A percentile compares a stretch with the other conserved stretches of the same genome.
Conservation (phyloP, 208 protist species). For the Trypanosoma avium region DNA sequence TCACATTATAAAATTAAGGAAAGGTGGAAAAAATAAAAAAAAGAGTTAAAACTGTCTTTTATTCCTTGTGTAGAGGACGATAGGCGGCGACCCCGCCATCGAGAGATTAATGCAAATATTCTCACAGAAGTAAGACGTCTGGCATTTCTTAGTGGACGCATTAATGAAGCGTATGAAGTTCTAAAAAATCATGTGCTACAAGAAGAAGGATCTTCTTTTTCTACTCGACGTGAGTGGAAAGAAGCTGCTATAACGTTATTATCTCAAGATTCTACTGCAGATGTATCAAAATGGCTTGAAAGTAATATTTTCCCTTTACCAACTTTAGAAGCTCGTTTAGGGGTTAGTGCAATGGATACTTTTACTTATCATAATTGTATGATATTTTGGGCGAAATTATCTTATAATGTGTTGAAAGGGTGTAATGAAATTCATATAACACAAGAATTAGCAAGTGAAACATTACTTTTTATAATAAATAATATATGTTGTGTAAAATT, state of each 20-base stretch:
- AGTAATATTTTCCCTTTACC: slow-evolving; percentile 28
- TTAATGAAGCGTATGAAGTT: slow-evolving; percentile 1
- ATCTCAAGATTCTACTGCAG: not conserved
- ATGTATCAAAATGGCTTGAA: not conserved
- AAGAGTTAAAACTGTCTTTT: slow-evolving; percentile 30
- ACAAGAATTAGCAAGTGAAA: slow-evolving; percentile 23
- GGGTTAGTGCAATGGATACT: slow-evolving; percentile 3
- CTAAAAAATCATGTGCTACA: slow-evolving; percentile 14
- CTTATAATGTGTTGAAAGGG: not conserved
- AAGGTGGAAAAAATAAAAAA: not conserved
- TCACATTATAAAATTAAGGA: not conserved
- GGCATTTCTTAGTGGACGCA: slow-evolving; percentile 11
- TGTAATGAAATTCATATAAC: not conserved
- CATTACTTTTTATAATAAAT: slow-evolving; percentile 46
- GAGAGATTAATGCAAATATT: slow-evolving; percentile 31
- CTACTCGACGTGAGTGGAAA: slow-evolving; percentile 50
- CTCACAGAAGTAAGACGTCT: slow-evolving; percentile 31
- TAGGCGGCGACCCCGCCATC: slow-evolving; percentile 26
- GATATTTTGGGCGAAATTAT: slow-evolving; percentile 20
- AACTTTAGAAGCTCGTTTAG: not conserved
- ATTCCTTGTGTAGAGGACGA: slow-evolving; percentile 60
- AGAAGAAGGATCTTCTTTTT: slow-evolving; percentile 15
- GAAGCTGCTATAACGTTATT: slow-evolving; percentile 42
- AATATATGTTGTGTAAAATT: slow-evolving; percentile 49
- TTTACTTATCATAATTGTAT: slow-evolving; percentile 17